These are phyloP conservation scores for Tolypocladium paradoxum DNA, from an alignment of 2,329 filamentous ascomycete species.

Conservation along the genomic window DNA sequence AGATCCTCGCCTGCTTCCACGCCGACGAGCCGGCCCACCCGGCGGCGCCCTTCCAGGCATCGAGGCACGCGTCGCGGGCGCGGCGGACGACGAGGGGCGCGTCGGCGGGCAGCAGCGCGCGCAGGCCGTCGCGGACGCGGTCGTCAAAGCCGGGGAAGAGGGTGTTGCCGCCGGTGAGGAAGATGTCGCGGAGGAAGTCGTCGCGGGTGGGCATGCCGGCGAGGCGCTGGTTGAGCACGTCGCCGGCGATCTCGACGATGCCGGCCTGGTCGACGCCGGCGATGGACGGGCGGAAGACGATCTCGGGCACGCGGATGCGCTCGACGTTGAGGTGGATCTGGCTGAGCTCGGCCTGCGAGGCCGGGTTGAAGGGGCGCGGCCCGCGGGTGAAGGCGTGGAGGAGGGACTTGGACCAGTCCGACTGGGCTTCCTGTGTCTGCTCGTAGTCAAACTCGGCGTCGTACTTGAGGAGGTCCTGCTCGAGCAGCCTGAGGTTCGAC, in stretches of 20 bases:
- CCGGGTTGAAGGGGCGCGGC: constrained; percentile 72
- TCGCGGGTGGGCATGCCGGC: constrained; percentile 45
- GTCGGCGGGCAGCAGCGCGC: constrained; percentile 59
- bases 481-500: constrained; percentile 61
- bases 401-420: constrained; percentile 88
- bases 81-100: constrained; percentile 58
- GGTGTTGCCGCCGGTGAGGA: constrained; percentile 88
- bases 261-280: constrained; percentile 90
- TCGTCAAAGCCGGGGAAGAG: constrained; percentile 82
- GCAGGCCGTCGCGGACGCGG: constrained; percentile 61
- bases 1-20: constrained; percentile 57
- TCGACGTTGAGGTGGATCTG: constrained; percentile 96
- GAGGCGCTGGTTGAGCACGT: constrained; percentile 79
- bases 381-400: constrained; percentile 86
- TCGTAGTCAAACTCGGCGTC: constrained; percentile 87
- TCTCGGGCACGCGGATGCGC: constrained; percentile 85
- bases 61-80: constrained; percentile 66
- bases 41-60: constrained; percentile 91
- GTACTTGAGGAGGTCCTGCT: constrained; percentile 74
- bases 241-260: constrained; percentile 80
- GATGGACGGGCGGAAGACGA: constrained; percentile 86
- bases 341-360: constrained; percentile 67
- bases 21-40: constrained; percentile 59
- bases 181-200: constrained; percentile 73
- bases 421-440: constrained; percentile 82